These are phyloP conservation scores for Simmondsia chinensis DNA, from an alignment of 148 eudicot species.

Conservation along the genomic window DNA sequence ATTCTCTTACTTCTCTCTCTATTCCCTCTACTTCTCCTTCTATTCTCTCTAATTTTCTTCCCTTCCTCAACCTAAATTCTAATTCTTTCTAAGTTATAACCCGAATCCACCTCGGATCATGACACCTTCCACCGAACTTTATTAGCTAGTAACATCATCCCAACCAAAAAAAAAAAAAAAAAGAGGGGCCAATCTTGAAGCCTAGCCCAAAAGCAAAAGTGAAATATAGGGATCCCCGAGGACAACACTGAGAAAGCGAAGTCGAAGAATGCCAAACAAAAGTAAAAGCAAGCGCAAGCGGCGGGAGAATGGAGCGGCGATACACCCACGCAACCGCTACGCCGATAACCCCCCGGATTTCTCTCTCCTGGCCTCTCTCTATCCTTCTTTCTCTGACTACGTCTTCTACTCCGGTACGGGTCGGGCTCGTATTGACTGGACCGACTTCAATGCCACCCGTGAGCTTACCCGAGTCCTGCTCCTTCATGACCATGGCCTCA, in stretches of 20 bases:
- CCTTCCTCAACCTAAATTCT: too few species aligned
- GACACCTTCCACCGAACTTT: too few species aligned
- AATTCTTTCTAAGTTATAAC: too few species aligned
- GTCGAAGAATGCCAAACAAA: constrained; percentile 28
- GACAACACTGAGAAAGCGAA: background rate
- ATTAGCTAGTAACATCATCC: too few species aligned
- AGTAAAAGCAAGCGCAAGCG: constrained; percentile 68
- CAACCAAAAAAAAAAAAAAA: too few species aligned
- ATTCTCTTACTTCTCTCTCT: too few species aligned
- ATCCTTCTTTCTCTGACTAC: constrained; percentile 54
- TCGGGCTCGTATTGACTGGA: constrained; percentile 80
- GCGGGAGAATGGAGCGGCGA: constrained; percentile 27
- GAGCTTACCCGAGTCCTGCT: constrained; percentile 81
- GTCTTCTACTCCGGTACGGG: constrained; percentile 55
- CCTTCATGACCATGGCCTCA: constrained; percentile 67
- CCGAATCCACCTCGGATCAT: too few species aligned
- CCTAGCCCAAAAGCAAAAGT: too few species aligned
- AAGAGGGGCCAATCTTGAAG: too few species aligned
- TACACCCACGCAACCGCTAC: constrained; percentile 74
- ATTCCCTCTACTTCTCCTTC: too few species aligned
- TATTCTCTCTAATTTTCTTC: too few species aligned
- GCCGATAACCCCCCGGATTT: constrained; percentile 79
- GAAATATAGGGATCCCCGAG: too few species aligned
- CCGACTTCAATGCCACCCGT: constrained; percentile 85
- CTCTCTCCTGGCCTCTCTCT: constrained; percentile 46